phyloP scores from a whole-genome alignment of 495 filamentous ascomycete genomes.

The Penicillium chermesinum region DNA sequence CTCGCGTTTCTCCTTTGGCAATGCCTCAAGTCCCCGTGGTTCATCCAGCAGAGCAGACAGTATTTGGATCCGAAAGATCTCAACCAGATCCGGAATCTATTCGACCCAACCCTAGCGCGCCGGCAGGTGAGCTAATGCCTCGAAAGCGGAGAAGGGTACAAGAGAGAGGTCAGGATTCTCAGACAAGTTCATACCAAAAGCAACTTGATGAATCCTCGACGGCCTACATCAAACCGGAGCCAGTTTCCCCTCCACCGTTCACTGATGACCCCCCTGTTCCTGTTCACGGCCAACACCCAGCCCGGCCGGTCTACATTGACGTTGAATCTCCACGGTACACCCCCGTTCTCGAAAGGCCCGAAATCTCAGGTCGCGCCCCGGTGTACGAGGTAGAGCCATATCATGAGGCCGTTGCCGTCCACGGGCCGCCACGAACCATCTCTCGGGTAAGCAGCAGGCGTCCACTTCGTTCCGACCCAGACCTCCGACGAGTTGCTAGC shows the following conservation, averaged over 20 bases:
- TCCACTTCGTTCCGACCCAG: slow-evolving; percentile 47
- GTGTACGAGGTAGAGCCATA: slow-evolving; percentile 35
- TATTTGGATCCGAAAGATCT: slow-evolving; percentile 22
- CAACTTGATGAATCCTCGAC: slow-evolving; percentile 33
- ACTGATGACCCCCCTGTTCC: slow-evolving; percentile 44
- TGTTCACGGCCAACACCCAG: slow-evolving; percentile 40
- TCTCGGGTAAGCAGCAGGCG: slow-evolving; percentile 40
- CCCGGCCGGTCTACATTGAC: slow-evolving; percentile 46
- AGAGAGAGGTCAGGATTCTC: slow-evolving; percentile 28
- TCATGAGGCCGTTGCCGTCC: slow-evolving; percentile 33
- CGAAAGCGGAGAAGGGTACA: slow-evolving; percentile 47
- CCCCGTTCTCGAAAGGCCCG: slow-evolving; percentile 34
- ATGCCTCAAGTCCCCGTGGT: slow-evolving; percentile 54
- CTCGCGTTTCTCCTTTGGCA: slow-evolving; percentile 72
- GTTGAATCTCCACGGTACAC: slow-evolving; percentile 43
- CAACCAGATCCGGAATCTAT: slow-evolving; percentile 20
- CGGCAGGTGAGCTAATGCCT: slow-evolving; percentile 29
- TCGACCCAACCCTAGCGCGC: slow-evolving; percentile 35
- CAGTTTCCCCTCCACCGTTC: slow-evolving; percentile 74
- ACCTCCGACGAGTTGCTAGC: slow-evolving; percentile 58
- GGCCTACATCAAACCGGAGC: slow-evolving; percentile 80
- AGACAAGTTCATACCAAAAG: slow-evolving; percentile 25
- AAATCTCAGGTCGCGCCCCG: slow-evolving; percentile 25
- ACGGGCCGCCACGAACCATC: slow-evolving; percentile 32
- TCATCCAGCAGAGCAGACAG: slow-evolving; percentile 27